phyloP scores from a whole-genome alignment of 768 basidiomycete genomes.

The Cystobasidium onofrii region DNA sequence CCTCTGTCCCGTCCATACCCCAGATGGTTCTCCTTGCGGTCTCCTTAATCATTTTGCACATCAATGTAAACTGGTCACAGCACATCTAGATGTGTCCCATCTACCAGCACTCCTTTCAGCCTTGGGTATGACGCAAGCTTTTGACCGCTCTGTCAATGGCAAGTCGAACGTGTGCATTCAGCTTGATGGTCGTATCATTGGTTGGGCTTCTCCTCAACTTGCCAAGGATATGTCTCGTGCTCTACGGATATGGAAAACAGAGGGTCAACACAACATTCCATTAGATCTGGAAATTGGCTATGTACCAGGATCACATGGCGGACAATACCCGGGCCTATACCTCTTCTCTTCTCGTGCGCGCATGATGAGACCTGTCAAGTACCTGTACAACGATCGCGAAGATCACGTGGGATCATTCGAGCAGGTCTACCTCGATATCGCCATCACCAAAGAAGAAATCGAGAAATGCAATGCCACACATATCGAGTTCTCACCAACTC shows the following conservation, averaged over 20 bases:
- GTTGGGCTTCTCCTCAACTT: constrained; percentile 72
- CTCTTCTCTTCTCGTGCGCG: constrained; percentile 75
- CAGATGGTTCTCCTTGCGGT: constrained; percentile 95
- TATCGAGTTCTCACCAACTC: constrained; percentile 87
- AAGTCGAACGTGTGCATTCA: constrained; percentile 76
- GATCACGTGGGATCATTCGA: constrained; percentile 95
- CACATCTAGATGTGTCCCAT: constrained; percentile 56
- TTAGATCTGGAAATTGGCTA: constrained; percentile 89
- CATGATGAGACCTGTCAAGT: constrained; percentile 98
- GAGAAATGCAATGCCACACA: constrained; percentile 68
- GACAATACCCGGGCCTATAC: constrained; percentile 93
- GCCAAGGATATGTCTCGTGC: constrained; percentile 72
- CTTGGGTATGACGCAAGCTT: constrained; percentile 90
- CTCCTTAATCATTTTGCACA: constrained; percentile 92
- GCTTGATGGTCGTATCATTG: constrained; percentile 88
- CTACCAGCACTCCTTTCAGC: constrained; percentile 71
- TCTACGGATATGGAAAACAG: constrained; percentile 90
- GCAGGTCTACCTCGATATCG: constrained; percentile 99
- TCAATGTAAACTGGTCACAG: constrained; percentile 80
- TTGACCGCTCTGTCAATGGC: constrained; percentile 71
- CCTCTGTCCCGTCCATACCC: constrained; percentile 96
- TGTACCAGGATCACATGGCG: constrained; percentile 78
- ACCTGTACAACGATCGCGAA: constrained; percentile 69
- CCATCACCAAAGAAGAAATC: constrained; percentile 78
- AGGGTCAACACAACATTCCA: constrained; percentile 68